phyloP scores from a whole-genome alignment of 2,329 filamentous ascomycete genomes.

The Beauveria sp. region DNA sequence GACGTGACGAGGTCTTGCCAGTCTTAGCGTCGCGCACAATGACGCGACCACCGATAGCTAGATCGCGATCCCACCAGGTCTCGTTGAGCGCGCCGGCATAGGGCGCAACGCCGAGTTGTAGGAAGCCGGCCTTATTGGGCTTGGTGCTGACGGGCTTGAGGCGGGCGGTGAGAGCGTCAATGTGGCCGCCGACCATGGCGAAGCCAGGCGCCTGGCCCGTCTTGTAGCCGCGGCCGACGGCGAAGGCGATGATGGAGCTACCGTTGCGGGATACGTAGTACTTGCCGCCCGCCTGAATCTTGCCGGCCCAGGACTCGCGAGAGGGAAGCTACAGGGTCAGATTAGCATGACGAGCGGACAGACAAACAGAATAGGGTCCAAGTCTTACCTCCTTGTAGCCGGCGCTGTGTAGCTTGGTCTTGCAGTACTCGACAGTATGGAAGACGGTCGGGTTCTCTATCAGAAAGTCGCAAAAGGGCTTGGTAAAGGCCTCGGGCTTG shows the following conservation, averaged over 20 bases:
- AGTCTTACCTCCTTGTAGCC: constrained; percentile 62
- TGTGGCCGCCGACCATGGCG: constrained; percentile 83
- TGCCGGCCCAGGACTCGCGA: constrained; percentile 66
- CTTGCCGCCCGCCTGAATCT: constrained; percentile 72
- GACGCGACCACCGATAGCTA: constrained; percentile 83
- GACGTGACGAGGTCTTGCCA: constrained; percentile 69
- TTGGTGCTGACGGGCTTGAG: constrained; percentile 87
- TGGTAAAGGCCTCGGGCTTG: constrained; percentile 60
- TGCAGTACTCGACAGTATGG: constrained; percentile 77
- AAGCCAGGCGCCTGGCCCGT: constrained; percentile 66
- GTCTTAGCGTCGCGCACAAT: constrained; percentile 65
- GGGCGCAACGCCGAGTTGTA: constrained; percentile 84
- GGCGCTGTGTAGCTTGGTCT: constrained; percentile 58
- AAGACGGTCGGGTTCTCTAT: constrained; percentile 88
- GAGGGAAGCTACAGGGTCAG: constrained; percentile 54
- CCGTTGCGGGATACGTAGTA: constrained; percentile 86
- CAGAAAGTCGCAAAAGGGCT: constrained; percentile 83
- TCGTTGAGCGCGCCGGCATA: constrained; percentile 82
- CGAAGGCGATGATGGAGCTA: constrained; percentile 78
- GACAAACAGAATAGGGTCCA: no score
- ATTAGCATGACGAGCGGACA: neutral
- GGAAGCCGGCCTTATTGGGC: constrained; percentile 74
- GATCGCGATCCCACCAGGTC: constrained; percentile 96
- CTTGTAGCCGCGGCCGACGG: constrained; percentile 71
- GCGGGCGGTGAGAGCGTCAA: constrained; percentile 84